Base-by-base conservation (phyloP, 768 basidiomycete species). In the Boletus huronensis region DNA sequence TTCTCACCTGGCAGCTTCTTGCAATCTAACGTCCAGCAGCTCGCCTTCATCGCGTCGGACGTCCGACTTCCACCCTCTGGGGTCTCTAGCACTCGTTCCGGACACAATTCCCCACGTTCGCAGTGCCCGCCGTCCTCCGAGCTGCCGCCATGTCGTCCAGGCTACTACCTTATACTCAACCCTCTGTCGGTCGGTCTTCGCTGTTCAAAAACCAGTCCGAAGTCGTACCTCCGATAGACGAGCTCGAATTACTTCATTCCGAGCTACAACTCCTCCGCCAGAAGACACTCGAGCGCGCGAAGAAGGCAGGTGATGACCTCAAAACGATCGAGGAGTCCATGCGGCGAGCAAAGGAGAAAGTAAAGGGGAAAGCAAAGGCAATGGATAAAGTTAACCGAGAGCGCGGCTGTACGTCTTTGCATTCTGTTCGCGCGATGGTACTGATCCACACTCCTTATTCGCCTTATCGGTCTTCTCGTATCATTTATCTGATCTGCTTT, bases 261-360 rank as follows among this genome's bases (percentile, higher is more conserved):
- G 88, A 91, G 67, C 81, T 93, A 44, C 74, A 68, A 55, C 57
- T 73, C 45, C 70, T 86, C 49, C 80, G 77, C 62, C 74, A 79
- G 60, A 75, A 73, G 64, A 79, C 82, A 7, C 62, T 83, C 44
- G 84, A 85, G 57, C 79, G 87, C 60, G 81, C 78, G 38, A 83
- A 79, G 76, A 90, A 89, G 75, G 90, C 89, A 0, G 80, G 79
- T 31, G 83, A 87, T 64, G 90, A 92, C 76, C 73, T 89, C 60
- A 81, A 78, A 66, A 78, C 81, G 50, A 83, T 92, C 61, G 83
- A 88, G 58, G 88, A 87, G 71, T 86, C 85, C 46, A 84, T 88
- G 81, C 81, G 82, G 50, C 79, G 82, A 55, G 79, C 90, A 74
- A 87, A 82, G 73, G 89, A 90, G 73, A 84, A 81, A 69, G 86